Evolutionary conservation across 2,329 filamentous ascomycete genomes (phyloP), one percentile per base, ranked within the genome.

Genomic region (Eurotiales sp.): DNA sequence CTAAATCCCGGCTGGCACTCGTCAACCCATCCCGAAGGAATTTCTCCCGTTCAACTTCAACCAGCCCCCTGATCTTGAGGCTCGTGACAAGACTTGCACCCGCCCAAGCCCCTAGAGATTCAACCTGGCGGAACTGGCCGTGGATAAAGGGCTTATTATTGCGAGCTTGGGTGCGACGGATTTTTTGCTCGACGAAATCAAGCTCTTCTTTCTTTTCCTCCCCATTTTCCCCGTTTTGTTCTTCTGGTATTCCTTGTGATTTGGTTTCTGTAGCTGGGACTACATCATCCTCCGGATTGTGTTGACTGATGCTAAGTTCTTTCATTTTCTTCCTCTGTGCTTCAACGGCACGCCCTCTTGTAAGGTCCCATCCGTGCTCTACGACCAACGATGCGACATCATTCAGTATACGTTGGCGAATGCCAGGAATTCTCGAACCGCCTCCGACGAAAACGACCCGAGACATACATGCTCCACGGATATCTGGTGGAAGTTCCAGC

Each of bases 381-480:
- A 83, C 75, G 4, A 93, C 77, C 0, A 96, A 72, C 1, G 73
- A 70, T 3, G 80, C 78, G 1, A 97, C 71, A 60, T 97, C 91
- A 51, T 86, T 80, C 27, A 96, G 71, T 32, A 96, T 78, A 22
- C 92, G 83, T 21, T 79, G 77, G 58, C 88, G 90, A 22, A 99
- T 72, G 1, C 93, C 93, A 0, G 91, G 80, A 8, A 96, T 83
- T 22, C 80, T 80, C 5, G 90, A 84, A 43, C 87, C 87, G 2
- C 90, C 90, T 27, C 93, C 93, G 0, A 86, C 86, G 62, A 99
- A 87, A 14, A 96, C 76, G 41, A 97, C 87, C 34, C 92, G 87
- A 1, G 90, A 85, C 84, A 96, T 93, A 68, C 92, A 96, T 4
- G 86, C 72, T 1, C 87, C 85, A 21, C 93, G 84, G 3, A 91